A percentile compares a stretch with the other conserved stretches of the same genome.
Conservation (phyloP, 1,139 yeast species). For the Zygoascus meyerae region DNA sequence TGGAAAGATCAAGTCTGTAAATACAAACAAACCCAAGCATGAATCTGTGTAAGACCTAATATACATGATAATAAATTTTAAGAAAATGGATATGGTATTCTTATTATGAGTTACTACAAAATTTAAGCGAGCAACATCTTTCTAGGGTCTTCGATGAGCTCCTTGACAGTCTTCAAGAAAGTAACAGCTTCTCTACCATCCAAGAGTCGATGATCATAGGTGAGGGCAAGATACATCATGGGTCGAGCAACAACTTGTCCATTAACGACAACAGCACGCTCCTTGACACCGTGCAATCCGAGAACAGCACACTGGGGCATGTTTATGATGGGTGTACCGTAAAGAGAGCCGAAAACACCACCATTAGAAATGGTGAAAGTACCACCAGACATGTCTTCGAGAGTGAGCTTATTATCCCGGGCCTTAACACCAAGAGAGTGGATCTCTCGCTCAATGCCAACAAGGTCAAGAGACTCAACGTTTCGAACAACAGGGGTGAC, state of each 20-base stretch:
- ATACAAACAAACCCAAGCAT: conserved; percentile 1
- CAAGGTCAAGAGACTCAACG: conserved; percentile 83
- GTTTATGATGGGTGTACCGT: conserved; percentile 98
- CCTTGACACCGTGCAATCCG: conserved; percentile 96
- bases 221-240: conserved; percentile 98
- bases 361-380: conserved; percentile 98
- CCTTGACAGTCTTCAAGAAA: conserved; percentile 92
- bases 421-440: conserved; percentile 81
- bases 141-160: conserved; percentile 97
- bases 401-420: conserved; percentile 91
- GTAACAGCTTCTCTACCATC: conserved; percentile 99
- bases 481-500: conserved; percentile 98
- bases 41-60: not conserved
- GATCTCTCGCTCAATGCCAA: conserved; percentile 89
- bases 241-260: conserved; percentile 97
- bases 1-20: conserved; percentile 23
- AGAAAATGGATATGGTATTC: too few species aligned
- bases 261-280: conserved; percentile 93
- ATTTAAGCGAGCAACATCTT: conserved; percentile 76
- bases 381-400: conserved; percentile 99
- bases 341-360: conserved; percentile 96
- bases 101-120: too few species aligned
- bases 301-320: conserved; percentile 97
- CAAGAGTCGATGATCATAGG: conserved; percentile 95
- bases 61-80: too few species aligned